phyloP scores from a whole-genome alignment of 768 basidiomycete genomes.

The Russula griseocarnosa region DNA sequence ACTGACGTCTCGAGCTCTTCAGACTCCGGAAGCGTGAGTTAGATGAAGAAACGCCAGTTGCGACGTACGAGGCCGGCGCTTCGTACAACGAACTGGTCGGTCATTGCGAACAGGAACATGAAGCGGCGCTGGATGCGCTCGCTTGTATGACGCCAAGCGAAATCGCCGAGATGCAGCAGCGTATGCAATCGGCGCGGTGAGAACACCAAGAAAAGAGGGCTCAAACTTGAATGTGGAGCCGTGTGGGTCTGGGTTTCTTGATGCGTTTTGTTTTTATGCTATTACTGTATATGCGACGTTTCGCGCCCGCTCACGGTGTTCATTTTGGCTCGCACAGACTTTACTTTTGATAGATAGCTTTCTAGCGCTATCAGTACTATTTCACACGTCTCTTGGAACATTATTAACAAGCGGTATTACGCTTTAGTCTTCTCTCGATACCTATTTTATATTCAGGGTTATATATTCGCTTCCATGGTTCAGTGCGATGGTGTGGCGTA shows the following conservation, averaged over 20 bases:
- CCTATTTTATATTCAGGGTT: neutral
- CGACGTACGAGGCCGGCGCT: slow-evolving; percentile 4
- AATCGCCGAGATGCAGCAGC: slow-evolving; percentile 24
- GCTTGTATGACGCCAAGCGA: slow-evolving; percentile 14
- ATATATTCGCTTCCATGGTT: too few species aligned
- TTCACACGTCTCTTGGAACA: neutral
- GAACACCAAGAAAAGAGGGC: neutral
- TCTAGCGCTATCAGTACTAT: neutral
- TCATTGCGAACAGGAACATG: slow-evolving; percentile 22
- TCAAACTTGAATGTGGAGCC: neutral
- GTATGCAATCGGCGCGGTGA: slow-evolving; percentile 2
- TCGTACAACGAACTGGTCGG: slow-evolving; percentile 14
- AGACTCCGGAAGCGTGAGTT: slow-evolving; percentile 21
- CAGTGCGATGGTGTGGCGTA: neutral
- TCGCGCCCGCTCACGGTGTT: neutral
- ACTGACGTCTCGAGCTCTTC: neutral
- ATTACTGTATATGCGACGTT: neutral
- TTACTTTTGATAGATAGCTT: neutral
- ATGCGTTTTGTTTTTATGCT: neutral
- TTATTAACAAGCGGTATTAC: too few species aligned
- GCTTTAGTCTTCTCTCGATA: neutral
- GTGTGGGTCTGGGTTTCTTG: neutral
- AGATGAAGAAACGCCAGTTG: slow-evolving; percentile 8
- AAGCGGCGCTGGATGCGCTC: slow-evolving; percentile 19
- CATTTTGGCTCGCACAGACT: neutral